Conservation (phyloP, 2,329 filamentous ascomycete species). For the Botryosphaeria dothidea region DNA sequence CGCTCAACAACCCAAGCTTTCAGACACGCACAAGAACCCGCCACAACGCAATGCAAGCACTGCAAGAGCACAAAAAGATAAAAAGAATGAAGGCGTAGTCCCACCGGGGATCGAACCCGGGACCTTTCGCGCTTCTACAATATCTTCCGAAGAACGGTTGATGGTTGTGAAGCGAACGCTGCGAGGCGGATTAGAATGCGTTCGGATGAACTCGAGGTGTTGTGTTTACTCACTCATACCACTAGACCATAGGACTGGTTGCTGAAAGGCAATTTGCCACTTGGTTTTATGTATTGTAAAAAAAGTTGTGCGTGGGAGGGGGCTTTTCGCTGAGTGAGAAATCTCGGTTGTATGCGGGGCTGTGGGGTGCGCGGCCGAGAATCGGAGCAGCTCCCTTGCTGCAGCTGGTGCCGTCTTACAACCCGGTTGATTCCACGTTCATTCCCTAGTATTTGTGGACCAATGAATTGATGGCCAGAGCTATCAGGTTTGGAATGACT, state of each 20-base stretch:
- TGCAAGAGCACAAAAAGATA: background rate
- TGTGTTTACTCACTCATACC: no score
- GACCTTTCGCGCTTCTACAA: conserved; percentile 21
- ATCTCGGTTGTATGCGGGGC: background rate
- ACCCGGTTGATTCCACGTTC: no score
- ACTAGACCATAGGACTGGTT: conserved; percentile 20
- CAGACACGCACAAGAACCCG: background rate
- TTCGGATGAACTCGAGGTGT: no score
- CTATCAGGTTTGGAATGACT: no score
- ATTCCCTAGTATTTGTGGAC: no score
- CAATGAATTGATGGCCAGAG: no score
- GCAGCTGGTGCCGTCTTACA: no score
- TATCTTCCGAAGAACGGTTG: no score
- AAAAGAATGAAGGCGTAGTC: conserved; percentile 16
- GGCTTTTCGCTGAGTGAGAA: background rate
- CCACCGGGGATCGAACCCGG: conserved; percentile 25
- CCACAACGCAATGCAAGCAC: background rate
- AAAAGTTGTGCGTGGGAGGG: no score
- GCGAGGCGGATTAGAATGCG: no score
- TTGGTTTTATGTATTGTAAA: fast-evolving
- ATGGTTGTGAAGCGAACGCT: conserved; percentile 22
- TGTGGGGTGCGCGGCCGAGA: no score
- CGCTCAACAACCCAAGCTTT: background rate
- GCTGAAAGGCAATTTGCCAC: background rate
- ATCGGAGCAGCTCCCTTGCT: no score